Evolutionary conservation across 2,329 filamentous ascomycete species (phyloP), one percentile per base, ranked within the genome.

Genomic region (Colletotrichum lentis): DNA sequence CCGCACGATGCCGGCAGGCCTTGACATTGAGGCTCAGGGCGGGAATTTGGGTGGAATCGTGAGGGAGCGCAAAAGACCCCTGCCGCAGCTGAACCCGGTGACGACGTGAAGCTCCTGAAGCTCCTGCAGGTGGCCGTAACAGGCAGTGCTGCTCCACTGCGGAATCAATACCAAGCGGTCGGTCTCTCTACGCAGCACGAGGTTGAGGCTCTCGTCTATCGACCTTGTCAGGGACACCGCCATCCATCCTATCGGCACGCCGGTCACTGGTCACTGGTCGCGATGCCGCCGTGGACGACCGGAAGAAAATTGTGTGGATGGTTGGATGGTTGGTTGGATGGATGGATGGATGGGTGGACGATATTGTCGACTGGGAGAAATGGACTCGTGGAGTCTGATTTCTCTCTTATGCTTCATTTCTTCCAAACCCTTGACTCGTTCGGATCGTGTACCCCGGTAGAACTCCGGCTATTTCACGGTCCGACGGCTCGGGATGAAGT

Each of bases 131-230:
- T 16, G 37, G 52, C 52, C 35, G 22, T 7, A 41, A 55, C 12
- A 22, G 11, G 52, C 20, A 55, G 52, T 55, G n/a, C 22, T 55
- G 35, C 52, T 39, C 52, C 52, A 39, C 52, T 22, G 12, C 22
- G 11, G n/a, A 20, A 22, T 22, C 52, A 22, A 24, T 41, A 55
- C 52, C 35, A 22, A 55, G 52, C 5, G 18, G 35, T 55, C 27
- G 7, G 7, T 31, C 27, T 31, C 20, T 55, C 14, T 41, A 37
- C 37, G 35, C 35, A 41, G n/a, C 16, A 22, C 35, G n/a, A 16
- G 6, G 10, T 39, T 39, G 18, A 22, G 3, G 31, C 14, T 54
- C 18, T 24, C 27, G 27, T 31, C 7, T 54, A 22, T 18, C 52
- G 52, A 22, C 24, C 24, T 12, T 24, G 18, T 8, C 12, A 39